These are phyloP conservation scores for Geranomyces variabilis DNA, from an alignment of 192 early-diverging fungal genomes.

Conservation along the genomic window DNA sequence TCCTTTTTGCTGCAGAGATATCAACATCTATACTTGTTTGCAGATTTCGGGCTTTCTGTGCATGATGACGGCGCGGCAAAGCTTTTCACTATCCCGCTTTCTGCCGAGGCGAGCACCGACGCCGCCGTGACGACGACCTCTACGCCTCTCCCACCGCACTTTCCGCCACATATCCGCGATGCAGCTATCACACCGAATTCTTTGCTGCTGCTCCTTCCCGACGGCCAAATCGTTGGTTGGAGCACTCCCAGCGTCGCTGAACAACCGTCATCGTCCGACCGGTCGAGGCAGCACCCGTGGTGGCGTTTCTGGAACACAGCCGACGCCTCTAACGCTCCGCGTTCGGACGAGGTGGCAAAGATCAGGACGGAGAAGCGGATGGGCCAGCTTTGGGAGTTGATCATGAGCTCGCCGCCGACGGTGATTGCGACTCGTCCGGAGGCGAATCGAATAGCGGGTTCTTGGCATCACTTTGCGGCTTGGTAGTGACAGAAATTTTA, in stretches of 20 bases:
- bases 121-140: neutral
- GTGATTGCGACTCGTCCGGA: neutral
- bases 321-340: neutral
- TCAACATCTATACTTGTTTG: neutral
- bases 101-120: neutral
- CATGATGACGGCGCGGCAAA: neutral
- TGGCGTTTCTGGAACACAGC: conserved; percentile 5
- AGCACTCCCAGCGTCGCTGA: neutral
- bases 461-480: conserved; percentile 19
- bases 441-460: neutral
- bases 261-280: neutral
- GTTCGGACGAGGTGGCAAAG: neutral
- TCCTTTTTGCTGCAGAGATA: neutral
- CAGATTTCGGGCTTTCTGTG: conserved; percentile 17
- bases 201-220: neutral
- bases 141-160: neutral
- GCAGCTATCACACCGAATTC: neutral
- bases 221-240: conserved; percentile 1
- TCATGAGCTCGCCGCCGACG: conserved; percentile 8
- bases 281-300: neutral
- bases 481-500: neutral
- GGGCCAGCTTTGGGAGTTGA: neutral
- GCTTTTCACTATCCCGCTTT: neutral
- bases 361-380: neutral
- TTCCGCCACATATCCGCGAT: neutral